Base-by-base conservation (phyloP, 116 monocot genomes). In the Dioscorea cayenensis region DNA sequence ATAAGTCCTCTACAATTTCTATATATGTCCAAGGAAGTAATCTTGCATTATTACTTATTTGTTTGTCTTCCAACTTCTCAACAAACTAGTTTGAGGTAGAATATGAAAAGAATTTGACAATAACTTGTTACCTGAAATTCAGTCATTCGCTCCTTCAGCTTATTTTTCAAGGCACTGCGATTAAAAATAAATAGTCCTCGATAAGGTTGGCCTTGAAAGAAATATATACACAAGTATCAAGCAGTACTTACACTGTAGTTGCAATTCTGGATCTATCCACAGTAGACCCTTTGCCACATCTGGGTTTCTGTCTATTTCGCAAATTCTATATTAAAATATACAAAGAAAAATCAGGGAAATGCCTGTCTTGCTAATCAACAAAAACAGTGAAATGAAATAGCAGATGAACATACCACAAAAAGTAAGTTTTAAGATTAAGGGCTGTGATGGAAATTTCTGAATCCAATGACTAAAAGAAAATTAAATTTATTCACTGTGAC, bases 91-190 rank as follows among this genome's bases (percentile, higher is more conserved):
- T 18, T 55, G 49, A 77, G 38, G 38, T 20, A 63, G 50, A 58
- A 67, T 17, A 14, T 71, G 0, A 6, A 51, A 73, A 16, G 62
- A 12, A 36, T 12, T 12, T 10, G 5, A 50, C 23, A 21, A 23
- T 11, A 55, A 65, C 28, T 28, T 51, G 5, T 22, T 77, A 84
- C 84, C 80, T 84, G 84, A 71, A 84, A 84, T 10, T 84, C 71
- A 51, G 65, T 22, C 77, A 80, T 80, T 14, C 50, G 49, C 52
- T 84, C 84, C 67, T 68, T 80, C 64, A 84, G 36, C 68, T 71
- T 84, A 61, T 80, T 81, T 75, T 68, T 80, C 67, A 84, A 72
- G 60, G 80, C 71, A 48, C 80, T 81, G 81, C 36, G 55, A 20
- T 27, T 38, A 67, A 14, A 55, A 25, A 7, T 37, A 25, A 51